Conservation (phyloP, 768 basidiomycete species). For the Serendipita vermifera region DNA sequence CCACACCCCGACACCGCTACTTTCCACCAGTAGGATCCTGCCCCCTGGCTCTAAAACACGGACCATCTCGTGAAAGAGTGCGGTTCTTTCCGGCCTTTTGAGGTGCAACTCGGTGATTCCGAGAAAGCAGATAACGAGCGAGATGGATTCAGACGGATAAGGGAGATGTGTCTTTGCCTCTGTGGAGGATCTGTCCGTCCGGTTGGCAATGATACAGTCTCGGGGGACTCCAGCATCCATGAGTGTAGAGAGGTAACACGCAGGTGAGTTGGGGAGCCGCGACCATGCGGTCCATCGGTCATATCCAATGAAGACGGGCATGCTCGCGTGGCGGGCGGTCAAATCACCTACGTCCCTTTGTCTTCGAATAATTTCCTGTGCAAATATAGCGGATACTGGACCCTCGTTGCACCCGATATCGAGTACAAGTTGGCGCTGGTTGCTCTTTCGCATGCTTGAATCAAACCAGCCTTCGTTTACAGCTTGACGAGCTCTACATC, state of each 20-base stretch:
- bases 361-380: not conserved
- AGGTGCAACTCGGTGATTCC: not conserved
- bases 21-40: not conserved
- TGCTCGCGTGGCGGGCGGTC: not conserved
- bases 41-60: not conserved
- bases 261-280: not conserved
- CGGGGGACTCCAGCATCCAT: not conserved
- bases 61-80: not conserved
- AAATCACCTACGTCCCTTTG: not conserved
- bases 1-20: too few relatives aligned
- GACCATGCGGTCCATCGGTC: conserved; percentile 6
- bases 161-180: not conserved
- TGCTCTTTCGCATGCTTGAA: too few relatives aligned
- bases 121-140: not conserved
- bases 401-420: conserved; percentile 5
- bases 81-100: not conserved
- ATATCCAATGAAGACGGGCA: not conserved
- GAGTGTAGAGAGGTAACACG: not conserved
- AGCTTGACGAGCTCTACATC: not conserved
- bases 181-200: not conserved
- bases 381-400: not conserved
- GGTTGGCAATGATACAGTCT: not conserved
- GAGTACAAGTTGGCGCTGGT: too few relatives aligned
- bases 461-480: not conserved
- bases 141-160: not conserved